A percentile compares a stretch with the other conserved stretches of the same genome.
These are phyloP conservation scores for Psidium friedrichsthalianum DNA, from an alignment of 345 rosid species.

Conservation along the genomic window DNA sequence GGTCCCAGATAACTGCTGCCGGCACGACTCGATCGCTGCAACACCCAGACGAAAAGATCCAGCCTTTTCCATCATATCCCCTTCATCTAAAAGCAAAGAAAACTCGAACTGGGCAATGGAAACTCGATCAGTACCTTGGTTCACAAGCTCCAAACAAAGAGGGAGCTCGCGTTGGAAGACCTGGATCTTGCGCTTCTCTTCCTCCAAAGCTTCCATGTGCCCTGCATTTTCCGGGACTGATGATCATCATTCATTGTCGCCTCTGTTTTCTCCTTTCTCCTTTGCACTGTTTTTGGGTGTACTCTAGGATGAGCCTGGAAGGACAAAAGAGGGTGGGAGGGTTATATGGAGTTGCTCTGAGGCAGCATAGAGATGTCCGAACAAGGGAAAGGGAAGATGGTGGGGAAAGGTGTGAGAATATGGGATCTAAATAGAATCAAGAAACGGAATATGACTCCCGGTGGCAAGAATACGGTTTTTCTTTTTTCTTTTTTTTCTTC, in stretches of 20 bases:
- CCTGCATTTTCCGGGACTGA: conserved; percentile 37
- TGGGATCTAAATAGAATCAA: conserved; percentile 70
- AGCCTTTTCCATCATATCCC: neutral
- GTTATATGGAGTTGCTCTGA: neutral
- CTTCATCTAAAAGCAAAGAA: neutral
- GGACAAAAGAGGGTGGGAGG: neutral
- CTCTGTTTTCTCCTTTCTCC: neutral
- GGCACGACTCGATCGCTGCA: conserved; percentile 80
- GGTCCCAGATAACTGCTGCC: conserved; percentile 56
- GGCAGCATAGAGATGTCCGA: conserved; percentile 34
- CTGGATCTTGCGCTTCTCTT: conserved; percentile 80
- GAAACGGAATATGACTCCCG: conserved; percentile 38
- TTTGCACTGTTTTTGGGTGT: neutral
- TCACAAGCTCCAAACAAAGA: conserved; percentile 81
- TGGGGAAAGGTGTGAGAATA: conserved; percentile 12
- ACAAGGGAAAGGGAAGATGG: conserved; percentile 1
- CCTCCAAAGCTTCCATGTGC: conserved; percentile 67
- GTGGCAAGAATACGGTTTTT: neutral
- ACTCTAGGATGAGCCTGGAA: neutral
- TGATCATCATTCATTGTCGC: neutral
- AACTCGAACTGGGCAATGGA: neutral
- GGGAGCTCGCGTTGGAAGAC: conserved; percentile 96
- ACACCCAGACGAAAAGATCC: neutral
- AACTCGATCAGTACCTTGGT: conserved; percentile 40
- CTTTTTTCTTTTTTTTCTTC: neutral